A percentile compares a stretch with the other conserved stretches of the same genome.
These are phyloP conservation scores for Puya raimondii DNA, from an alignment of 176 grass and related monocot genomes.

Conservation along the genomic window DNA sequence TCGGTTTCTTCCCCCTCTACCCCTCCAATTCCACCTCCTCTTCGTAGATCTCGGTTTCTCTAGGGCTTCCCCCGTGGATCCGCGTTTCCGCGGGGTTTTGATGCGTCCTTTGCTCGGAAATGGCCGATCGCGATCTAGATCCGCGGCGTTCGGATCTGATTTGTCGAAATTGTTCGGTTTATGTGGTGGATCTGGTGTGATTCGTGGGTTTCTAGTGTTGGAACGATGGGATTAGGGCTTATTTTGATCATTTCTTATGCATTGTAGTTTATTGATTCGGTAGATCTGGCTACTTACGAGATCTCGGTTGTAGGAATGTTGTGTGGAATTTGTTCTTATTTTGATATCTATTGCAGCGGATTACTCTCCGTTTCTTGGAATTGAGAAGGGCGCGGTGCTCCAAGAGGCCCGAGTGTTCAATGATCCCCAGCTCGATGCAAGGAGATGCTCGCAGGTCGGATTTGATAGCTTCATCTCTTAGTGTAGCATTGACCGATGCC, in stretches of 20 bases:
- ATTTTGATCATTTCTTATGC: background rate
- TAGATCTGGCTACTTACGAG: background rate
- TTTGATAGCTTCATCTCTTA: background rate
- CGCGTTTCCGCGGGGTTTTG: background rate
- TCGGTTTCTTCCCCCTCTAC: slow-evolving; percentile 1
- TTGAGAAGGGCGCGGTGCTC: slow-evolving; percentile 94
- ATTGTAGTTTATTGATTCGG: background rate
- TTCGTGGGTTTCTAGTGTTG: background rate
- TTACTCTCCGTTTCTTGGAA: slow-evolving; percentile 91
- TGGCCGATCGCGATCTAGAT: background rate
- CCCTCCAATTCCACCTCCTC: background rate
- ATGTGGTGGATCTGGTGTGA: background rate
- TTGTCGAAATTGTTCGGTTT: background rate
- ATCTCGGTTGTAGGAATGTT: background rate
- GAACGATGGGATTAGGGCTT: background rate
- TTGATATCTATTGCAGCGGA: slow-evolving; percentile 41
- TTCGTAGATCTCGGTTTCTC: background rate
- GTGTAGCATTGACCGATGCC: background rate
- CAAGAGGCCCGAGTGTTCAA: slow-evolving; percentile 97
- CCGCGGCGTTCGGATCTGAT: background rate
- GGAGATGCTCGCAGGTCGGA: slow-evolving; percentile 83
- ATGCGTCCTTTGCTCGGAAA: background rate
- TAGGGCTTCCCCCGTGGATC: slow-evolving; percentile 11
- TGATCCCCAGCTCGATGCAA: slow-evolving; percentile 86
- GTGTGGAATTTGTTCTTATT: slow-evolving; percentile 14